phyloP scores from a whole-genome alignment of 108 stramenopile species.

The Nitzschia sp. region DNA sequence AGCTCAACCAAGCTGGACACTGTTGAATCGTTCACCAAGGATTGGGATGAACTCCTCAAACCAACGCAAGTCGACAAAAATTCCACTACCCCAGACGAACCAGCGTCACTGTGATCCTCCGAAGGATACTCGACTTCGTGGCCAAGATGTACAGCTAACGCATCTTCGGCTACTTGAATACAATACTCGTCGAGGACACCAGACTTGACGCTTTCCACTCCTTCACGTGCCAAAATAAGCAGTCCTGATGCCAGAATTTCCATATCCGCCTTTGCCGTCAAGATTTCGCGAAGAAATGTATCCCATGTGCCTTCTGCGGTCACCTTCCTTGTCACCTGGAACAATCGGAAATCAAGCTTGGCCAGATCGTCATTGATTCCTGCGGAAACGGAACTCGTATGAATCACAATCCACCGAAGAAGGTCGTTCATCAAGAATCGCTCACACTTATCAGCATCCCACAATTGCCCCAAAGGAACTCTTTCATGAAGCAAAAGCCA shows the following conservation, averaged over 20 bases:
- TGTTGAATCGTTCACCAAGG: conserved; percentile 38
- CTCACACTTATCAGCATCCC: conserved; percentile 36
- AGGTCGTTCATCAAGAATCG: conserved; percentile 70
- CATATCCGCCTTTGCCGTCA: conserved; percentile 61
- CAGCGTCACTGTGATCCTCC: conserved; percentile 4
- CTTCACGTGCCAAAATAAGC: not conserved
- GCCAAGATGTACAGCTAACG: conserved; percentile 8
- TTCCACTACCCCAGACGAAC: not conserved
- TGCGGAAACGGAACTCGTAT: conserved; percentile 44
- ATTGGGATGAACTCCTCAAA: conserved; percentile 22
- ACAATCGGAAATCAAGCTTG: conserved; percentile 52
- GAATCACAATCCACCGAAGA: conserved; percentile 69
- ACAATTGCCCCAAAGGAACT: conserved; percentile 6
- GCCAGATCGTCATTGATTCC: conserved; percentile 9
- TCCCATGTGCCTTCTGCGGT: conserved; percentile 50
- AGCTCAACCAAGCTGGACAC: conserved; percentile 43
- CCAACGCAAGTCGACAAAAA: conserved; percentile 58
- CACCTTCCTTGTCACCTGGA: not conserved
- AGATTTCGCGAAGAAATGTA: conserved; percentile 59
- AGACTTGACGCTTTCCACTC: conserved; percentile 39
- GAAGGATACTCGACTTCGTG: conserved; percentile 25
- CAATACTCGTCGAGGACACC: conserved; percentile 54
- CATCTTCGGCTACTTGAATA: conserved; percentile 37
- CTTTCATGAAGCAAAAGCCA: conserved; percentile 30
- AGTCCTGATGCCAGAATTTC: conserved; percentile 22